These are phyloP conservation scores for Podila horticola DNA, from an alignment of 192 early-diverging fungal genomes.

Conservation along the genomic window DNA sequence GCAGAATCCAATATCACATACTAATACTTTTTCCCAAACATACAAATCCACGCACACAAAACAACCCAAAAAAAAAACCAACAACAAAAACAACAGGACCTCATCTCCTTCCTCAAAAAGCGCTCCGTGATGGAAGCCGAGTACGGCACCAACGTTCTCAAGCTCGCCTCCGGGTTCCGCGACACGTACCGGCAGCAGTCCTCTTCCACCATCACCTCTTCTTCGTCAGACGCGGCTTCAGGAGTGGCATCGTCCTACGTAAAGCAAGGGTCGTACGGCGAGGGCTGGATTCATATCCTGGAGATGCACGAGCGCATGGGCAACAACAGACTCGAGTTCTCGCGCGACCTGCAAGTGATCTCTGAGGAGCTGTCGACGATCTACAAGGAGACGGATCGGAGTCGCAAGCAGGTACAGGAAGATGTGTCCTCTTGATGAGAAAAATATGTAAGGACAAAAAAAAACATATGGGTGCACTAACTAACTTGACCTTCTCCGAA, in stretches of 20 bases:
- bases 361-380: constrained; percentile 82
- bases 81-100: constrained; percentile 60
- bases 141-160: constrained; percentile 84
- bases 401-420: constrained; percentile 74
- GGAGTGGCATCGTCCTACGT: constrained; percentile 12
- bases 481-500: background rate
- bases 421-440: background rate
- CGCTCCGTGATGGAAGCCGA: constrained; percentile 94
- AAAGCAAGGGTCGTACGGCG: constrained; percentile 72
- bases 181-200: constrained; percentile 68
- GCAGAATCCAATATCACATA: background rate
- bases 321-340: constrained; percentile 81
- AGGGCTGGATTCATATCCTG: constrained; percentile 78
- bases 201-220: constrained; percentile 50
- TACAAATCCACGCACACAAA: background rate
- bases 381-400: constrained; percentile 82
- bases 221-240: background rate
- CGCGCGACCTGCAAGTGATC: constrained; percentile 73
- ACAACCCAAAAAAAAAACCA: background rate
- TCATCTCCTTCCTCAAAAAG: constrained; percentile 82
- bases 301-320: constrained; percentile 88
- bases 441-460: too few species aligned
- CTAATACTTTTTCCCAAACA: background rate
- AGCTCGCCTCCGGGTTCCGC: constrained; percentile 72
- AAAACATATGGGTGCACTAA: background rate